Percentiles rank a stretch among this genome's conserved stretches.
Conservation (phyloP, 1,284 basidiomycete genomes). For the Ustilago bromivora region DNA sequence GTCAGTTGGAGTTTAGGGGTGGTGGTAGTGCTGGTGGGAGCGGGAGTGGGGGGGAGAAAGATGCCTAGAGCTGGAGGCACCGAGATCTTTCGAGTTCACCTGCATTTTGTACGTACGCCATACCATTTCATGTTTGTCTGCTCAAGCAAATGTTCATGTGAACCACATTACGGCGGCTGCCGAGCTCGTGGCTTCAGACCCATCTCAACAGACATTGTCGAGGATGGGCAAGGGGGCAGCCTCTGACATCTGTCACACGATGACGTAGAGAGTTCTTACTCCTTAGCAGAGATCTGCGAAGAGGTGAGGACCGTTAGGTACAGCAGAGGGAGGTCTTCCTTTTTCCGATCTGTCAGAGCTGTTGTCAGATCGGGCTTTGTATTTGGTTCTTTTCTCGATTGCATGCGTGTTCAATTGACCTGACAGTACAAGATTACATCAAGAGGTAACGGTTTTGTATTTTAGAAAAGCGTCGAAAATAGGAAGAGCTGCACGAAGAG, state of each 20-base stretch:
- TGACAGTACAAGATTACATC: background rate
- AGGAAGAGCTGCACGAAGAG: background rate
- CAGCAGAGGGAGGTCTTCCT: no score
- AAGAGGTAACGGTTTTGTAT: background rate
- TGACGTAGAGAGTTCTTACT: no score
- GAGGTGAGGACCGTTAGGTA: no score
- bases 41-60: background rate
- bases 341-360: background rate
- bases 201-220: no score
- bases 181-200: no score
- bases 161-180: background rate
- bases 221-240: no score
- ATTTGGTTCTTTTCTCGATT: background rate
- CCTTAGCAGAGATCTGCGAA: no score
- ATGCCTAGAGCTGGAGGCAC: background rate
- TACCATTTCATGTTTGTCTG: background rate
- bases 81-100: background rate
- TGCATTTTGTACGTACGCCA: background rate
- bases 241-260: no score
- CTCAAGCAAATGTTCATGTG: background rate
- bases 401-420: background rate
- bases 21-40: background rate
- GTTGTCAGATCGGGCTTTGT: background rate
- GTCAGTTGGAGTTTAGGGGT: conserved; percentile 56
- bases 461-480: background rate